Evolutionary conservation across 2,329 filamentous ascomycete species (phyloP).

Genomic region (Alternaria triticina): DNA sequence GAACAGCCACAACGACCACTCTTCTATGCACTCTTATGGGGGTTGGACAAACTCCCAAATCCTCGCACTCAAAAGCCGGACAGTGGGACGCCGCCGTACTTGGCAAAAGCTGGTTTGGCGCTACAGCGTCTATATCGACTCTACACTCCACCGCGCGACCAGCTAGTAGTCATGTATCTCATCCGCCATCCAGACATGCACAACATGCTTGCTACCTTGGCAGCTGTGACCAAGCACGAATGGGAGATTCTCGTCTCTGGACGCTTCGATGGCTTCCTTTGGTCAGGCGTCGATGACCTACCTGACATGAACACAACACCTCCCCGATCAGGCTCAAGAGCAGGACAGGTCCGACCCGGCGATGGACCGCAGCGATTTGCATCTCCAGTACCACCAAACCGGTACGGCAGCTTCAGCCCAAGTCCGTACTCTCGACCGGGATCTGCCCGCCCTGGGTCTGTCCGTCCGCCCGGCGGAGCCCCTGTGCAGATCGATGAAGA

Average conservation of each 20-base stretch:
- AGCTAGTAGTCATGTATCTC: conserved; percentile 84
- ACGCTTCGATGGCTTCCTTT: conserved; percentile 93
- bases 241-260: conserved; percentile 96
- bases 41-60: conserved; percentile 59
- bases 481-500: conserved; percentile 93
- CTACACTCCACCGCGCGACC: conserved; percentile 74
- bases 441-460: conserved; percentile 31
- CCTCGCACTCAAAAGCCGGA: conserved; percentile 71
- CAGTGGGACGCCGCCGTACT: conserved; percentile 69
- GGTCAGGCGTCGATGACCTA: conserved; percentile 80
- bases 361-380: conserved; percentile 45
- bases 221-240: conserved; percentile 87
- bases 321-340: conserved; percentile 35
- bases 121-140: conserved; percentile 87
- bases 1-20: conserved; percentile 75
- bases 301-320: conserved; percentile 34
- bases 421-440: conserved; percentile 25
- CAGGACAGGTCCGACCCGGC: conserved; percentile 52
- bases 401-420: conserved; percentile 45
- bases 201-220: conserved; percentile 83
- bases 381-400: conserved; percentile 62
- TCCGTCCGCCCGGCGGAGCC: conserved; percentile 55
- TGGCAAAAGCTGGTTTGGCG: conserved; percentile 76
- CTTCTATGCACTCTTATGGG: conserved; percentile 80
- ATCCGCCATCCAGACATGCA: conserved; percentile 83